Base-by-base conservation (phyloP, 116 monocot genomes). In the Thalassia testudinum region DNA sequence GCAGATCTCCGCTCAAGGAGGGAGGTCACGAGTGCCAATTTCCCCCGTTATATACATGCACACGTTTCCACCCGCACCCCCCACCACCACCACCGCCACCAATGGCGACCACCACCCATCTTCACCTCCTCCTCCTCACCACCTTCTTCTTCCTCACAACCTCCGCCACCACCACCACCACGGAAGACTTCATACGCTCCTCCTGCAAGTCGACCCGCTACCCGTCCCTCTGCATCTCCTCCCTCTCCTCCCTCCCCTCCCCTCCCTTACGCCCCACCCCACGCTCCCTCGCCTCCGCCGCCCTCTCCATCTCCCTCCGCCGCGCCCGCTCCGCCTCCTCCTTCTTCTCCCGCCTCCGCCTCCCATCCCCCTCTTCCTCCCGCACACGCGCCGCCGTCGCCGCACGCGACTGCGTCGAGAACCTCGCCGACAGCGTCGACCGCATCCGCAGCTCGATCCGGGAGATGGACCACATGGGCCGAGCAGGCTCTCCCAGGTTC, bases 191-290 rank as follows among this genome's bases (percentile, higher is more conserved):
- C 64, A 64, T 75, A 43, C 62, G 22, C 28, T 12, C 52, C 21
- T 66, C 77, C 5, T 80, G 80, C 77, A 44, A 61, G 21, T 52
- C 52, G 42, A 75, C 80, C 16, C 65, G 43, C 37, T 80, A 71
- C 71, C 86, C 77, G 0, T 29, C 24, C 5, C 54, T 80, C 23
- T 75, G 80, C 72, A 56, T 43, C 42, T 49, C 43, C 26, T 57
- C 56, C 40, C 68, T 77, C 38, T 26, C 63, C 21, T 34, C 52
- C 63, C 71, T 66, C 77, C 62, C 74, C 15, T 57, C 63, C 17
- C 15, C 65, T 16, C 50, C 75, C 52, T n/a, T n/a, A n/a, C 64
- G 48, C 21, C 65, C 43, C 62, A 72, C 50, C 69, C 78, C 69
- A 1, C 60, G 75, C 2, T 53, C 48, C 43, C 66, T 78, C 6